Percentiles rank a stretch among this genome's conserved stretches.
phyloP scores from a whole-genome alignment of 176 grass and related monocot species.

The Elymus sibiricus region DNA sequence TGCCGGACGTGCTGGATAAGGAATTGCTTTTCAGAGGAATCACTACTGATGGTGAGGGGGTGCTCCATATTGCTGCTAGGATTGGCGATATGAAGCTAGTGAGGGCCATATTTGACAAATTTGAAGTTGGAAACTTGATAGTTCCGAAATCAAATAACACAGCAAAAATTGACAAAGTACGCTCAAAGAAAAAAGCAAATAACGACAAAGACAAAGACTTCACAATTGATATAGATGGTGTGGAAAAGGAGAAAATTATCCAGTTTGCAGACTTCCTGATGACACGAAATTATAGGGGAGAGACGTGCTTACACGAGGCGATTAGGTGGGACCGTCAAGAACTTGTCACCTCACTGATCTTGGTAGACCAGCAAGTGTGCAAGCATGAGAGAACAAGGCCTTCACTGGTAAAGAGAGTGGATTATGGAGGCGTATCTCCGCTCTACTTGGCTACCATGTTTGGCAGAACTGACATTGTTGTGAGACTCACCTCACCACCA shows the following conservation, averaged over 20 bases:
- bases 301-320: background rate
- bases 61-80: background rate
- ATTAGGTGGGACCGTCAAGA: background rate
- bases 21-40: background rate
- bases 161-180: background rate
- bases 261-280: background rate
- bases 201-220: too few relatives aligned
- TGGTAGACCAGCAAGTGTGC: background rate
- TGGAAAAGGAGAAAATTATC: background rate
- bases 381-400: background rate
- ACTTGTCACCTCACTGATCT: background rate
- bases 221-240: background rate
- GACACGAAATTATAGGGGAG: background rate
- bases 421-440: background rate
- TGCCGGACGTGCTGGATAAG: too few relatives aligned
- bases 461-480: too few relatives aligned
- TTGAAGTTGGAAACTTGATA: background rate
- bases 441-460: constrained; percentile 23
- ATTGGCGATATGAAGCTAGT: background rate
- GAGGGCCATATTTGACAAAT: background rate
- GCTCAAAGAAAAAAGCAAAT: too few relatives aligned
- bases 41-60: background rate
- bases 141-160: too few relatives aligned
- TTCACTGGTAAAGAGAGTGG: background rate
- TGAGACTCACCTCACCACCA: too few relatives aligned